Conservation (phyloP, 2,329 filamentous ascomycete genomes). For the Coniosporium tulheliwenetii region DNA sequence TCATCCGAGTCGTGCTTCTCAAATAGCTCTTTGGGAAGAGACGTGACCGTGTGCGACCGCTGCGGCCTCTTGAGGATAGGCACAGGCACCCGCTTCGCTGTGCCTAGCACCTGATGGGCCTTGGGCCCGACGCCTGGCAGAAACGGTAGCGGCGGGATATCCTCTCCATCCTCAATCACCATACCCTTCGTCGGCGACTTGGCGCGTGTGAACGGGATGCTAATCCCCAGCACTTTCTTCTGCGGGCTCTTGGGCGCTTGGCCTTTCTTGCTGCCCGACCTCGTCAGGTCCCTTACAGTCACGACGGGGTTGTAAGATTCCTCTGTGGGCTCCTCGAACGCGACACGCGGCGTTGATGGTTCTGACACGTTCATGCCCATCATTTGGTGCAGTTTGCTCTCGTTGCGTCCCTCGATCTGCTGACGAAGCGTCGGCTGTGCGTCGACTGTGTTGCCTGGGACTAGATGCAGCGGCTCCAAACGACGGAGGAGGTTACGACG, state of each 20-base stretch:
- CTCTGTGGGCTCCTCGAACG: neutral
- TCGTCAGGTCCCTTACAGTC: neutral
- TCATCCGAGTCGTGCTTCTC: neutral
- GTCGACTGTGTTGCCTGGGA: constrained; percentile 8
- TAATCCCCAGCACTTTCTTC: constrained; percentile 21
- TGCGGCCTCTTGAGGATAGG: neutral
- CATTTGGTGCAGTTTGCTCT: constrained; percentile 18
- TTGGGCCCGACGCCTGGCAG: constrained; percentile 14
- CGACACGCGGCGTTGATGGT: constrained; percentile 7
- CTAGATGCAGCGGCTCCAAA: constrained; percentile 8
- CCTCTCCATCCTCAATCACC: constrained; percentile 1
- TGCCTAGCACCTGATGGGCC: constrained; percentile 20
- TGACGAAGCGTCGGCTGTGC: constrained; percentile 20
- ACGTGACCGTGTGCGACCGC: neutral
- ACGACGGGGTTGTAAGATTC: neutral
- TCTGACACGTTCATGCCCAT: constrained; percentile 13
- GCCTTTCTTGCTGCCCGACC: neutral
- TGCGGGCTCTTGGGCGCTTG: constrained; percentile 19
- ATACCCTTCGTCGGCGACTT: neutral
- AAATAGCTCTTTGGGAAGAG: neutral
- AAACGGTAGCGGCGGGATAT: constrained; percentile 12
- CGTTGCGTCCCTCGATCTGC: constrained; percentile 22
- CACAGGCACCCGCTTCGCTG: neutral
- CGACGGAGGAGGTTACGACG: neutral
- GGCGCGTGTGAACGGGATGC: constrained; percentile 2